These are phyloP conservation scores for Globisporangium viniferum DNA, from an alignment of 352 stramenopile species.

Conservation along the genomic window DNA sequence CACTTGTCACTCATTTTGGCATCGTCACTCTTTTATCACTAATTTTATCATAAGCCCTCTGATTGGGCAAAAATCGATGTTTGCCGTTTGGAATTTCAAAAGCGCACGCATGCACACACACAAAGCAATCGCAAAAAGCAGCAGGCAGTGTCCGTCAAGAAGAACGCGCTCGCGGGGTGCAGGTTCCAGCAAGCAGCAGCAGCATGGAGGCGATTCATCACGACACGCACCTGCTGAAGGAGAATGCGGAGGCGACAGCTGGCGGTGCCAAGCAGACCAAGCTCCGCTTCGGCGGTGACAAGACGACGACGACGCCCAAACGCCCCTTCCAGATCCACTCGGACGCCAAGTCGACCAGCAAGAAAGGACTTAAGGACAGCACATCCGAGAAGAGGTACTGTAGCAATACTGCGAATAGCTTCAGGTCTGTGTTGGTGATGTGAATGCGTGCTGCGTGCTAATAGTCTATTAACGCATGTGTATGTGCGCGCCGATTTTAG, in stretches of 20 bases:
- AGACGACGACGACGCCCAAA: slow-evolving; percentile 29
- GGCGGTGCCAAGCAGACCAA: slow-evolving; percentile 23
- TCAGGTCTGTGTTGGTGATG: background rate
- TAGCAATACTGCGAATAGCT: background rate
- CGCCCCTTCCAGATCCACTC: slow-evolving; percentile 38
- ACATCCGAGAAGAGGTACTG: slow-evolving; percentile 38
- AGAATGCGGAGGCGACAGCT: slow-evolving; percentile 55
- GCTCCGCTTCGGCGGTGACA: slow-evolving; percentile 13
- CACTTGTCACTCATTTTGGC: background rate
- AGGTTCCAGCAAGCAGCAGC: background rate
- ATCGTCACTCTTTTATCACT: background rate
- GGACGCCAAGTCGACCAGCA: slow-evolving; percentile 32
- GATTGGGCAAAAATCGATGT: slow-evolving; percentile 1
- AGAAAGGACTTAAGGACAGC: slow-evolving; percentile 33
- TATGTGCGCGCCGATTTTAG: slow-evolving; percentile 19
- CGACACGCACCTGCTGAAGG: slow-evolving; percentile 52
- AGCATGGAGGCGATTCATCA: slow-evolving; percentile 48
- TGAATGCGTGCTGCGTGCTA: background rate
- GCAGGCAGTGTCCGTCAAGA: background rate
- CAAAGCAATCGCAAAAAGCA: slow-evolving; percentile 7
- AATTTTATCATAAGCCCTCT: background rate
- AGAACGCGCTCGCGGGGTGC: slow-evolving; percentile 3
- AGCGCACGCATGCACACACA: slow-evolving; percentile 1
- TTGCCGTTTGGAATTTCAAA: slow-evolving; percentile 37
- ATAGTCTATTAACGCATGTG: background rate